These are phyloP conservation scores for Striga asiatica DNA, from an alignment of 257 asterid species.

Conservation along the genomic window DNA sequence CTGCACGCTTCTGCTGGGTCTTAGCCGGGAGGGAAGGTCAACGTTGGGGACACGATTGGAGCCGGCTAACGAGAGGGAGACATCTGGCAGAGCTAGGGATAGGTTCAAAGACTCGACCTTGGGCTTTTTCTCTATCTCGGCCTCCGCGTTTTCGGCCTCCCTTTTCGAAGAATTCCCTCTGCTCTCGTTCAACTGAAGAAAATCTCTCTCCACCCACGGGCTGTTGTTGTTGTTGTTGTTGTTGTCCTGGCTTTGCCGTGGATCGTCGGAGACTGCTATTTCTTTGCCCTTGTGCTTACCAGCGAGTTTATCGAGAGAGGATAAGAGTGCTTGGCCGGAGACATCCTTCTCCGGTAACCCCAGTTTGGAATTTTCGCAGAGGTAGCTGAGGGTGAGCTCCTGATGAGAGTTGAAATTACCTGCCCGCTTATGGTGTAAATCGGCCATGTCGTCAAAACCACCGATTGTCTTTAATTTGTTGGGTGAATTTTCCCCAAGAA, in stretches of 20 bases:
- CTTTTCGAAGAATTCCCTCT: slow-evolving; percentile 47
- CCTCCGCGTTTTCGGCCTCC: slow-evolving; percentile 41
- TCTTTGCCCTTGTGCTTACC: slow-evolving; percentile 64
- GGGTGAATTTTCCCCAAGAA: slow-evolving; percentile 22
- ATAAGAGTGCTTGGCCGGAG: slow-evolving; percentile 37
- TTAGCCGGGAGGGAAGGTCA: slow-evolving; percentile 44
- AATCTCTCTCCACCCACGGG: slow-evolving; percentile 70
- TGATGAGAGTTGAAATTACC: slow-evolving; percentile 44
- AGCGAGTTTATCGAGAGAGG: slow-evolving; percentile 38
- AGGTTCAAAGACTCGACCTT: slow-evolving; percentile 77
- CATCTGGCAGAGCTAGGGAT: slow-evolving; percentile 68
- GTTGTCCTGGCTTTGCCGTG: slow-evolving; percentile 36
- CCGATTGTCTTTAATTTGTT: slow-evolving; percentile 30
- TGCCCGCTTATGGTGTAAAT: slow-evolving; percentile 23
- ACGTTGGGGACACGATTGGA: slow-evolving; percentile 54
- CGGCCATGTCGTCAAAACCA: slow-evolving; percentile 34
- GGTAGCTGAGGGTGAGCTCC: slow-evolving; percentile 80
- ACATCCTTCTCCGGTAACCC: slow-evolving; percentile 31
- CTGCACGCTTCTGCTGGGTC: slow-evolving; percentile 60
- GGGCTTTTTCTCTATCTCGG: slow-evolving; percentile 52
- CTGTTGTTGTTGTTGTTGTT: slow-evolving; percentile 13
- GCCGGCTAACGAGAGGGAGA: slow-evolving; percentile 64
- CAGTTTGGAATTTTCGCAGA: slow-evolving; percentile 57
- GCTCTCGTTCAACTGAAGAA: slow-evolving; percentile 54
- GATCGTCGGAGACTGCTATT: slow-evolving; percentile 45